Percentiles rank a stretch among this genome's conserved stretches.
phyloP scores from a whole-genome alignment of 768 basidiomycete species.

The Suillus weaverae region DNA sequence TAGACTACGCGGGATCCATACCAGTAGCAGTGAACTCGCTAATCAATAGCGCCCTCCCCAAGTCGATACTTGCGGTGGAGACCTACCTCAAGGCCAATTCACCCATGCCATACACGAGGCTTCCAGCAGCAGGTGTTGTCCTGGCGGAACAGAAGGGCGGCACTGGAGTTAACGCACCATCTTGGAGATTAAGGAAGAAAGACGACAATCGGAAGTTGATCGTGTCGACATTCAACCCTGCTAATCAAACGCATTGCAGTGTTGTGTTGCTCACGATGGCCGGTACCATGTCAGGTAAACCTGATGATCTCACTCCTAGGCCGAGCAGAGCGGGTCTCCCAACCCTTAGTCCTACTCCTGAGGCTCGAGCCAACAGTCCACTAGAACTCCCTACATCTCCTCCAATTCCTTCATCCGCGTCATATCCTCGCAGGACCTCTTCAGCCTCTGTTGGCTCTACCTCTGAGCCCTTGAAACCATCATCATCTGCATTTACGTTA shows the following conservation, averaged over 20 bases:
- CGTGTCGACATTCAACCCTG: conserved; percentile 51
- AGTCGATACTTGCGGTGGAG: conserved; percentile 73
- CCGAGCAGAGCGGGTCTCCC: conserved; percentile 38
- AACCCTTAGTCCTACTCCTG: conserved; percentile 18
- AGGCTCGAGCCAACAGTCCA: conserved; percentile 14
- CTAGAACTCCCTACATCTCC: conserved; percentile 26
- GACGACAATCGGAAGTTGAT: conserved; percentile 61
- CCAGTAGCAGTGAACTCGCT: conserved; percentile 83
- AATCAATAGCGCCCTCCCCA: conserved; percentile 77
- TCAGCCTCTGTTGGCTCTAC: conserved; percentile 32
- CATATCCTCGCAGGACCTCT: conserved; percentile 19
- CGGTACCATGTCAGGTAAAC: conserved; percentile 16
- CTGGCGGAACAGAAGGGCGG: conserved; percentile 48
- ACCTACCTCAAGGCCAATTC: conserved; percentile 64
- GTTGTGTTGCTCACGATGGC: conserved; percentile 46
- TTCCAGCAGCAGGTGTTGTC: conserved; percentile 66
- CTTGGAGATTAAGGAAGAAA: conserved; percentile 60
- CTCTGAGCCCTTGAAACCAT: conserved; percentile 35
- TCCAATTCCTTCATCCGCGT: conserved; percentile 15
- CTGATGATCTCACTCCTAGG: conserved; percentile 41
- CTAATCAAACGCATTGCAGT: conserved; percentile 50
- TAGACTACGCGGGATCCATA: conserved; percentile 85
- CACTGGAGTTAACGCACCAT: conserved; percentile 25
- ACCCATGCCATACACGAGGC: conserved; percentile 64
- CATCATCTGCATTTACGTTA: conserved; percentile 59